Evolutionary conservation across 2,329 filamentous ascomycete genomes (phyloP).

Genomic region (Ceratocystis papillata): DNA sequence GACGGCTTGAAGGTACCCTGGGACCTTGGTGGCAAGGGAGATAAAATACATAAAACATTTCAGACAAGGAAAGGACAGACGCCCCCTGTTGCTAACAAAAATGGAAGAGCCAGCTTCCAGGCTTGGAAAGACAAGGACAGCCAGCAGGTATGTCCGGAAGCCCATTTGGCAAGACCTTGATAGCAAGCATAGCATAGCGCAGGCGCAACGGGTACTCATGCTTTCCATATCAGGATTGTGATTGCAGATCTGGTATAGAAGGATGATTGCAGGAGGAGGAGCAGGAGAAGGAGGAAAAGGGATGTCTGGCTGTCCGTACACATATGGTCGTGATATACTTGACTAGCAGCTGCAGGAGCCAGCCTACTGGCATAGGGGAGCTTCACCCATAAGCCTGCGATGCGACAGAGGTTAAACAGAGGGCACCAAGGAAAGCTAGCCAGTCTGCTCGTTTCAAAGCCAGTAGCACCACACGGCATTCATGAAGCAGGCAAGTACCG

Average conservation of each 20-base stretch:
- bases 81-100: background rate
- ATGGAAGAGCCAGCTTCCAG: background rate
- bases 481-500: background rate
- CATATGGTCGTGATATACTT: background rate
- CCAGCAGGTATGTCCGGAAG: background rate
- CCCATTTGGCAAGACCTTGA: background rate
- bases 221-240: background rate
- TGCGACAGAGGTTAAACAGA: background rate
- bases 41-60: slow-evolving; percentile 7
- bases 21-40: slow-evolving; percentile 1
- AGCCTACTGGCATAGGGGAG: background rate
- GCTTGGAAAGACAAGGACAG: background rate
- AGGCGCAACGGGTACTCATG: slow-evolving; percentile 1
- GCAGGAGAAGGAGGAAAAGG: background rate
- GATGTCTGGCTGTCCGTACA: background rate
- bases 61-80: background rate
- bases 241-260: background rate
- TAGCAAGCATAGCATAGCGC: background rate
- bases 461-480: too few relatives aligned
- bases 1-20: slow-evolving; percentile 1
- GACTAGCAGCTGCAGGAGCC: background rate
- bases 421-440: background rate
- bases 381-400: background rate
- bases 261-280: background rate
- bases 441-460: background rate